phyloP scores from a whole-genome alignment of 2,329 filamentous ascomycete species.

The Colletotrichum sp. region DNA sequence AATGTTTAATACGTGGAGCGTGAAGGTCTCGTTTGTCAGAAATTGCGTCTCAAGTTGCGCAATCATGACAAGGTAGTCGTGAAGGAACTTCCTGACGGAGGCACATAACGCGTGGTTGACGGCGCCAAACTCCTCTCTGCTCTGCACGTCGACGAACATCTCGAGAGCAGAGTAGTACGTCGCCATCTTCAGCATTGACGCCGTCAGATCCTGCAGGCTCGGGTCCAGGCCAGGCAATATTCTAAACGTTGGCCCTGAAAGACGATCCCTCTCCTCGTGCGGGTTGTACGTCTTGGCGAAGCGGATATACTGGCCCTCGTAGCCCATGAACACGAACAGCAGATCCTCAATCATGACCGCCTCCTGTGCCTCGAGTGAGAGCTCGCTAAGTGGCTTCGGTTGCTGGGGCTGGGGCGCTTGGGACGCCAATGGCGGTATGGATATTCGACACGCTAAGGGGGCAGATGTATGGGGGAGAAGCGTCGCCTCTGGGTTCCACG shows the following conservation, averaged over 20 bases:
- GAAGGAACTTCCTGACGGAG: conserved; percentile 88
- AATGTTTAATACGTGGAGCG: conserved; percentile 89
- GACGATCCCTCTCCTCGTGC: conserved; percentile 81
- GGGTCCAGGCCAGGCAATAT: conserved; percentile 87
- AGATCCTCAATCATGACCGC: conserved; percentile 87
- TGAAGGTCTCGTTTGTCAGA: conserved; percentile 86
- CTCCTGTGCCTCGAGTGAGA: conserved; percentile 85
- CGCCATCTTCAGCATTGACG: conserved; percentile 91
- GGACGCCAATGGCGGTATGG: conserved; percentile 74
- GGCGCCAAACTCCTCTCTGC: conserved; percentile 87
- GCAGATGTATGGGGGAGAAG: conserved; percentile 71
- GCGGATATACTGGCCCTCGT: conserved; percentile 96
- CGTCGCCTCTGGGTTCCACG: conserved; percentile 82
- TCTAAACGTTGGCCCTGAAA: conserved; percentile 82
- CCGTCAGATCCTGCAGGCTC: conserved; percentile 85
- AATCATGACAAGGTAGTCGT: conserved; percentile 92
- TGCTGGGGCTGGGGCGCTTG: conserved; percentile 73
- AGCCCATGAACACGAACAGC: conserved; percentile 96
- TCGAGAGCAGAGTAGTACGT: conserved; percentile 92
- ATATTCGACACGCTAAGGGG: conserved; percentile 72
- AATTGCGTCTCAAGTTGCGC: conserved; percentile 94
- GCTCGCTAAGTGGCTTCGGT: conserved; percentile 69
- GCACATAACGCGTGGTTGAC: conserved; percentile 97
- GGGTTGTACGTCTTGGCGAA: conserved; percentile 86
- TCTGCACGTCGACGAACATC: conserved; percentile 93